Conservation (phyloP, 129 eudicot genomes). For the Helianthus tuberosus region DNA sequence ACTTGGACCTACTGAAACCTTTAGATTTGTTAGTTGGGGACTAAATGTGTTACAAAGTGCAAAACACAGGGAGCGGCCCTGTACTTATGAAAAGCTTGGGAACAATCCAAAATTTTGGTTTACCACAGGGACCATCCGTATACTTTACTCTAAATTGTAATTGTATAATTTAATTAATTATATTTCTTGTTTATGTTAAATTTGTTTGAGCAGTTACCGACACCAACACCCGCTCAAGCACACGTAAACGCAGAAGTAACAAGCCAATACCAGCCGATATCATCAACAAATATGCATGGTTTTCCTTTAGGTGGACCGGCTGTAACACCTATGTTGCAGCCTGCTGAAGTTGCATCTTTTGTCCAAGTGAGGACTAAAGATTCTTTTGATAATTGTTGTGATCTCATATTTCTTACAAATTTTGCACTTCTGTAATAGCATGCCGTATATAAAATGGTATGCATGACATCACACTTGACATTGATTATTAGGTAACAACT, state of each 20-base stretch:
- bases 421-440: not conserved
- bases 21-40: too few relatives aligned
- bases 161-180: not conserved
- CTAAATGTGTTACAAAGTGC: too few relatives aligned
- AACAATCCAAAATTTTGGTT: too few relatives aligned
- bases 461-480: slow-evolving; percentile 17
- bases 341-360: slow-evolving; percentile 38
- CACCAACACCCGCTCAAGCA: slow-evolving; percentile 54
- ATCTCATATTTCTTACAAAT: slow-evolving; percentile 6
- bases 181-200: slow-evolving; percentile 16
- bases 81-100: too few relatives aligned
- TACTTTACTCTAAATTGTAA: not conserved
- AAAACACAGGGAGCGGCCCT: too few relatives aligned
- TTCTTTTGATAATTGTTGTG: slow-evolving; percentile 6
- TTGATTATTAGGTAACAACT: slow-evolving; percentile 46
- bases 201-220: slow-evolving; percentile 38
- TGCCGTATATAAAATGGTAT: not conserved
- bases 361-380: slow-evolving; percentile 38
- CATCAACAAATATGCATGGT: slow-evolving; percentile 45
- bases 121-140: too few relatives aligned
- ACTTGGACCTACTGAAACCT: too few relatives aligned
- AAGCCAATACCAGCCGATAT: slow-evolving; percentile 48
- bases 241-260: slow-evolving; percentile 53
- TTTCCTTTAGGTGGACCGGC: slow-evolving; percentile 52
- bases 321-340: slow-evolving; percentile 42